Evolutionary conservation across 2,329 filamentous ascomycete genomes (phyloP), one percentile per base, ranked within the genome.

Genomic region (Sclerotinia minor): DNA sequence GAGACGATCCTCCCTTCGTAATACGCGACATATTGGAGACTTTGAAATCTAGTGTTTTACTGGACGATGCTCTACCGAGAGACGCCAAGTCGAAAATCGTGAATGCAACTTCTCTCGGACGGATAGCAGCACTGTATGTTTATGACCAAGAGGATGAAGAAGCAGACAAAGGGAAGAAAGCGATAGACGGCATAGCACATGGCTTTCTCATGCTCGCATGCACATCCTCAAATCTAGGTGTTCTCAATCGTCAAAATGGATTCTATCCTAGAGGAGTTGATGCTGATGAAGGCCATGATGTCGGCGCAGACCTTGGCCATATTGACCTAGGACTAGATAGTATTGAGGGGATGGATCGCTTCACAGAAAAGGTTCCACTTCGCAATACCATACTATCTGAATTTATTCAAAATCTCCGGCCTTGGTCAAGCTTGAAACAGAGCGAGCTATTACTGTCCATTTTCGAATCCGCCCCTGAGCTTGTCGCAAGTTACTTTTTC

Each of bases 401-500:
- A 47, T 92, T 98, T 71, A 83, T 92, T 1, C 88, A 91, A 71
- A 89, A 84, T 54, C 83, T 99, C 65, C 89, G 92, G 8, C 94
- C 95, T 8, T 94, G 96, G 83, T 89, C 91, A 41, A 93, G 88
- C 78, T 83, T 87, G 45, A 86, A 90, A 69, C 94, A 99, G 76
- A 91, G 89, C 73, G 90, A 97, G 73, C 84, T 99, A 13, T 80
- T 97, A 2, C 81, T 94, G 5, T 84, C 89, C 4, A 92, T 96
- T 45, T 96, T 99, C 76, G 84, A 83, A 70, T 86, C 87, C 9
- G 92, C 90, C 0, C 94, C 96, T 0, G 95, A 98, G 78, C 83
- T 98, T 3, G 86, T 96, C 1, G 90, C 92, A 54, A 89, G 93
- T 74, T 99, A 96, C 77, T 98, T 97, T 76, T 83, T 88, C 54